Base-by-base conservation (phyloP, 306 rosid genomes). In the Chamaecrista fasciculata region DNA sequence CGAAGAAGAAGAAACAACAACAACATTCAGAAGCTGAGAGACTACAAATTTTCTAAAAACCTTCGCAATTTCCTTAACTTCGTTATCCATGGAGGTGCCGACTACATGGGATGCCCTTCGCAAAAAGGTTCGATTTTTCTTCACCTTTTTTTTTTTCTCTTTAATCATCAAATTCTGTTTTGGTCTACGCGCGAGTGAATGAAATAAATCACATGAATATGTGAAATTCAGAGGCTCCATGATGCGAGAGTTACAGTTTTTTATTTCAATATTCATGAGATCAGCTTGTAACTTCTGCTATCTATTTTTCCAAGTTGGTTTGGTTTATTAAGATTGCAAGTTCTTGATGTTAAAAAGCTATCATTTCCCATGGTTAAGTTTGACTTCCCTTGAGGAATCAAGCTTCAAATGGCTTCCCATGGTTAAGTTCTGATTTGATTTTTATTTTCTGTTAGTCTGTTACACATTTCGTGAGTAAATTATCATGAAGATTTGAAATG, bases 91-190 rank as follows among this genome's bases (percentile, higher is more conserved):
- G 98, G 98, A 93, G 70, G 75, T 68, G 25, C 83, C 85, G 11
- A 93, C 75, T 86, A 90, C 98, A 37, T 93, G 98, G 98, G 96
- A 93, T 78, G 85, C 96, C 46, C 98, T 93, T 76, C 98, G 98
- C 73, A 90, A 88, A 63, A 96, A 90, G 97, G 98, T 93, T 48
- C 50, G 43, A 24, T 70, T 39, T 66, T 1, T 55, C 60, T 29
- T 3, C 19, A 14, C 11, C n/a, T 0, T 49, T 24, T 8, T 15
- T 4, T 21, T n/a, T 8, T 51, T 14, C 11, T 55, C 40, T 40
- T 56, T 20, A 19, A 6, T 39, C n/a, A 16, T 1, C 4, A 48
- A 11, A 36, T 69, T 29, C 21, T 67, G 78, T 8, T 76, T 52
- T 60, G 21, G 18, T 11, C 34, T 25, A 2, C 31, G 65, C 56